phyloP scores from a whole-genome alignment of 345 rosid species.

The Ceriops zippeliana region DNA sequence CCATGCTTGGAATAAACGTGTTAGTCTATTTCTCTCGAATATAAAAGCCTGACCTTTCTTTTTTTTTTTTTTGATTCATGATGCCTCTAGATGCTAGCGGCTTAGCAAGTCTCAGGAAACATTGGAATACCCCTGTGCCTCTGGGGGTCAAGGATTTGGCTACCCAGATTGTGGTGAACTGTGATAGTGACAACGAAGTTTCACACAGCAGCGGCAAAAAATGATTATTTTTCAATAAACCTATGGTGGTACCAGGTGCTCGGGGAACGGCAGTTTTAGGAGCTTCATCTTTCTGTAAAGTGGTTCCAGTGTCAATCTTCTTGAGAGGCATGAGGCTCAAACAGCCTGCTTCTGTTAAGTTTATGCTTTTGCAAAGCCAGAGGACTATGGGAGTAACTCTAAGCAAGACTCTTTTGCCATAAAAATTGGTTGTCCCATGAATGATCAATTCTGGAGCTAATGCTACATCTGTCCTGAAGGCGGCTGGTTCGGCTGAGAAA shows the following conservation, averaged over 20 bases:
- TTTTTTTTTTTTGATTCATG: too few relatives aligned
- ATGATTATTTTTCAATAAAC: constrained; percentile 46
- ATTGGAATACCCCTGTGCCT: too few relatives aligned
- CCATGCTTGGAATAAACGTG: too few relatives aligned
- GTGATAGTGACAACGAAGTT: constrained; percentile 24
- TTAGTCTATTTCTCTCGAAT: too few relatives aligned
- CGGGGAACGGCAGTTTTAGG: constrained; percentile 56
- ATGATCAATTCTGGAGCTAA: constrained; percentile 61
- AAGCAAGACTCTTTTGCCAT: constrained; percentile 49
- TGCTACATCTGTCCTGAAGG: constrained; percentile 53
- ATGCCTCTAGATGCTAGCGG: too few relatives aligned
- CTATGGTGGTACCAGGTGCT: constrained; percentile 52
- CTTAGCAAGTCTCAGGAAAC: too few relatives aligned
- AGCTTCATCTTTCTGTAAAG: constrained; percentile 29
- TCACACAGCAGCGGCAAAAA: constrained; percentile 36
- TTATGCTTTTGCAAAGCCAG: constrained; percentile 60
- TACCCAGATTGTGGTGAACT: too few relatives aligned
- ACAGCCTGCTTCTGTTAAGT: constrained; percentile 57
- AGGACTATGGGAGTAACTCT: constrained; percentile 56
- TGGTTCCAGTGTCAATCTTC: too few relatives aligned
- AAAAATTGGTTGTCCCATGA: constrained; percentile 65
- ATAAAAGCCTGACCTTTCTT: too few relatives aligned
- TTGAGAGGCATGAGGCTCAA: too few relatives aligned
- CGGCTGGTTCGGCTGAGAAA: constrained; percentile 24
- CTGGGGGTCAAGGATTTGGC: too few relatives aligned